Evolutionary conservation across 2,329 filamentous ascomycete species (phyloP).

Genomic region (Aspergillus calidoustus): DNA sequence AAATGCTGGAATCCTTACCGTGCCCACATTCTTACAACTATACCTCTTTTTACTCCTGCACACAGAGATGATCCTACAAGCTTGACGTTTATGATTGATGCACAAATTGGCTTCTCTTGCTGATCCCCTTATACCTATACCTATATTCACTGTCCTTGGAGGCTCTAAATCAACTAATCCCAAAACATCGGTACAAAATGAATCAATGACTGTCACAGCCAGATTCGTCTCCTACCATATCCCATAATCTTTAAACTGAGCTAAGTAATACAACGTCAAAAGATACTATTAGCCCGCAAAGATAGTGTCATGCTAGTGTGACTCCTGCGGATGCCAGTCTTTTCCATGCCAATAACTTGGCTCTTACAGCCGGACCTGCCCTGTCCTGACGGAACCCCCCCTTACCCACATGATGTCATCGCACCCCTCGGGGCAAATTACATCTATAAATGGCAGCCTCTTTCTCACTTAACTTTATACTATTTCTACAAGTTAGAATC

Average conservation of each 20-base stretch:
- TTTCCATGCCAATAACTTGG: not conserved
- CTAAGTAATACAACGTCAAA: not conserved
- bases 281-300: not conserved
- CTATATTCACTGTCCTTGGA: not conserved
- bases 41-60: not conserved
- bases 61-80: not conserved
- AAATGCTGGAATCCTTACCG: not conserved
- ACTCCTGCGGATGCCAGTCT: not conserved
- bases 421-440: not conserved
- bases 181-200: not conserved
- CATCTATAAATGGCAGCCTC: not conserved
- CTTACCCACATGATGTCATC: not conserved
- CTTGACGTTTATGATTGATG: slow-evolving; percentile 4
- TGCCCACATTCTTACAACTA: not conserved
- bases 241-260: too few relatives aligned
- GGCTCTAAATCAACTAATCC: not conserved
- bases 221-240: too few relatives aligned
- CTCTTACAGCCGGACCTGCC: not conserved
- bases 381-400: not conserved
- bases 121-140: slow-evolving; percentile 1
- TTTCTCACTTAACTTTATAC: not conserved
- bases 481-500: not conserved
- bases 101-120: not conserved
- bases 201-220: not conserved
- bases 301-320: not conserved